Evolutionary conservation across 495 filamentous ascomycete species (phyloP), one percentile per base, ranked within the genome.

Genomic region (Pyrenula massariospora): DNA sequence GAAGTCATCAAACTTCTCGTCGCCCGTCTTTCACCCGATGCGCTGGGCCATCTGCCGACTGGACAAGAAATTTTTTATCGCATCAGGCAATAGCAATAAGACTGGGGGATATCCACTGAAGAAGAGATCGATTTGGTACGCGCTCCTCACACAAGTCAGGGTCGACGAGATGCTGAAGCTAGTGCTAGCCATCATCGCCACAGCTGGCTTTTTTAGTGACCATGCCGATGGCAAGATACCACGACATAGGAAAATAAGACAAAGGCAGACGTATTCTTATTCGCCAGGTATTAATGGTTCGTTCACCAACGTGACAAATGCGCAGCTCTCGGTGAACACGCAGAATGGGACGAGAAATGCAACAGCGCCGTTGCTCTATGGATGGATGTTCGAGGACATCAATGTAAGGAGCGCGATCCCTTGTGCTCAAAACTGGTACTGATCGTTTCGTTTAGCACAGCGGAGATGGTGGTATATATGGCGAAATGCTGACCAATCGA

Each of bases 401-500:
- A 3, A 25, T 24, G n/a, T 50, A 47, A 5, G 31, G 15, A 8
- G 8, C 31, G 5, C 8, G 31, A 15, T 8, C 31, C 31, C 31
- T 15, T 42, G 5, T 42, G 31, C 8, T 5, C 31, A 15, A 42
- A 42, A 15, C 55, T 57, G 31, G 15, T 42, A 42, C 5, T 42
- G 2, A 83, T 86, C 64, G 84, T 86, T 83, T 86, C 64, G 84
- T 86, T 70, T 82, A 87, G 66, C 81, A 87, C 64, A 85, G 80
- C 22, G 85, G 85, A 5, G 87, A 89, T 63, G 87, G 87, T 10
- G 87, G 87, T n/a, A 79, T 89, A 42, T 88, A 89, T 60, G 86
- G 83, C 24, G 85, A 89, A 61, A 65, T 89, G n/a, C 81, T 89
- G 23, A 73, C 73, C 25, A 89, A 89, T 66, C 79, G 85, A 53